Evolutionary conservation across 495 filamentous ascomycete species (phyloP), one percentile per base, ranked within the genome.

Genomic region (Clohesyomyces aquaticus): DNA sequence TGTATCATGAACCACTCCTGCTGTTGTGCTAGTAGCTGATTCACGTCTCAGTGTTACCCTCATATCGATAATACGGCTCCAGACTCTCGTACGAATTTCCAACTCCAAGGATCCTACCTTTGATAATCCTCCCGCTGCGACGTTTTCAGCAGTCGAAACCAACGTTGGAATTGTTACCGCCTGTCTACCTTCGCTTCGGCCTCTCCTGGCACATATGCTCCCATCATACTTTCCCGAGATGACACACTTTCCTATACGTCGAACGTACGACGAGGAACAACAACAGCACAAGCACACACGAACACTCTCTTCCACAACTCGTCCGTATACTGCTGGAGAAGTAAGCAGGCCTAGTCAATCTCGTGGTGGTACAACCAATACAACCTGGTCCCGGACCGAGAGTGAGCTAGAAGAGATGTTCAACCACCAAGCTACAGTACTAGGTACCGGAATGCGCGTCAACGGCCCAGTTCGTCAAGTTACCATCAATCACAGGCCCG

Each of bases 111-210:
- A 76, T 55, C 61, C 68, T 12, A 69, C 68, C 4, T 74, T 56
- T 45, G 67, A 74, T 32, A 74, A 76, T 48, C 55, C 67, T 1
- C 48, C 66, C 14, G 67, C 67, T 1, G 72, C 74, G 18, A 70
- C 66, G 28, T 73, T 68, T 49, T 61, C 54, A 1, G 58, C 63
- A 12, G 59, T 74, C 4, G 74, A 76, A 48, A 25, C 43, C 55
- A 74, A 76, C 48, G 67, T 70, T 11, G 72, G 66, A 38, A 74
- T 76, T 46, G 52, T 74, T 1, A 72, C 68, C 43, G 72, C 72
- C n/a, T 74, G 71, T 43, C 54, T 76, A 4, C 71, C 74, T 26
- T 65, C 72, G 8, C 55, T 76, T 4, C 70, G 68, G 12, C 66
- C 63, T 9, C 61, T 73, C 12, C 43, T 73, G 4, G 51, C 66